Conservation (phyloP, 768 basidiomycete genomes). For the Candolleomyces aberdarensis region DNA sequence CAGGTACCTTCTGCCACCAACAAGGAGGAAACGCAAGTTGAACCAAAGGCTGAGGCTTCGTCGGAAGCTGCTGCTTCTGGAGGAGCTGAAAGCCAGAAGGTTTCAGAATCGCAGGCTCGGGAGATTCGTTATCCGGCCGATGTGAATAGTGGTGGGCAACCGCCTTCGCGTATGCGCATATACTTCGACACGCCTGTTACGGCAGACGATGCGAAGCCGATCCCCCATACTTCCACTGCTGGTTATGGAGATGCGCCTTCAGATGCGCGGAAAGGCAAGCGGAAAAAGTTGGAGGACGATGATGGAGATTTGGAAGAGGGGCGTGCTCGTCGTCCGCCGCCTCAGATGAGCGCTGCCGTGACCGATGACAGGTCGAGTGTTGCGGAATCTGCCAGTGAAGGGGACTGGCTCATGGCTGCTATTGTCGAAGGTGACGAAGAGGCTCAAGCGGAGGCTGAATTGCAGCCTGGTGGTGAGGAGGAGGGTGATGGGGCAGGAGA, state of each 20-base stretch:
- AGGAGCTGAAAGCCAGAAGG: conserved; percentile 24
- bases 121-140: conserved; percentile 21
- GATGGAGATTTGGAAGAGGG: conserved; percentile 77
- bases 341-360: conserved; percentile 39
- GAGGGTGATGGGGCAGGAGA: conserved; percentile 32
- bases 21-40: conserved; percentile 18
- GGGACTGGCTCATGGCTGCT: conserved; percentile 88
- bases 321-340: conserved; percentile 65
- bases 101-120: conserved; percentile 16
- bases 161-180: conserved; percentile 81
- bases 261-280: conserved; percentile 74
- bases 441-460: conserved; percentile 39
- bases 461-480: conserved; percentile 33
- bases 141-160: conserved; percentile 40
- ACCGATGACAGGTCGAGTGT: conserved; percentile 59
- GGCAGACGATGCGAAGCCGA: conserved; percentile 74
- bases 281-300: conserved; percentile 88
- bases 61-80: conserved; percentile 24
- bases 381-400: conserved; percentile 74
- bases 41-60: conserved; percentile 21
- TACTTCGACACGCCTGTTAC: conserved; percentile 91
- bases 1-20: conserved; percentile 17
- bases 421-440: conserved; percentile 72
- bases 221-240: conserved; percentile 57
- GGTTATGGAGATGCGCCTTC: conserved; percentile 46